Percentiles rank a stretch among this genome's conserved stretches.
These are phyloP conservation scores for Neoscytalidium dimidiatum DNA, from an alignment of 2,329 filamentous ascomycete genomes.

Conservation along the genomic window DNA sequence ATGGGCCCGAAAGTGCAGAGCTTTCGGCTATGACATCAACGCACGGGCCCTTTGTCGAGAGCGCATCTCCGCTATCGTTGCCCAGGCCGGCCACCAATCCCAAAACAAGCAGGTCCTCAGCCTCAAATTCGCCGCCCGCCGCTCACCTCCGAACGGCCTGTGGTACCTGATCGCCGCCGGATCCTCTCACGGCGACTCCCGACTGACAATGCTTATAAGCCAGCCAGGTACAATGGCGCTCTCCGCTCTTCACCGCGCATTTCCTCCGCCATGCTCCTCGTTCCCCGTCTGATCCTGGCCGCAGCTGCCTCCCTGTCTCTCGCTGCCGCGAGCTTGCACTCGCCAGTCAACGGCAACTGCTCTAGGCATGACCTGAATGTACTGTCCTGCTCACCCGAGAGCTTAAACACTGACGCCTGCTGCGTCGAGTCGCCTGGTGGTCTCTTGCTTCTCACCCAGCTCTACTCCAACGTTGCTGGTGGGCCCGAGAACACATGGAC, in stretches of 20 bases:
- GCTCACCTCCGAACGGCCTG: constrained; percentile 1
- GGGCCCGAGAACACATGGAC: constrained; percentile 69
- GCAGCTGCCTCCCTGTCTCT: constrained; percentile 15
- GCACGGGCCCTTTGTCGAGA: no score
- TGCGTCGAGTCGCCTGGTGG: constrained; percentile 18
- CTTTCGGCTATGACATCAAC: constrained; percentile 10
- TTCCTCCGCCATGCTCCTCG: neutral
- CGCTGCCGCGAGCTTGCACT: constrained; percentile 12
- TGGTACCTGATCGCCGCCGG: constrained; percentile 8
- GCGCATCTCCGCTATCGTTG: neutral
- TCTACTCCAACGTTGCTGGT: constrained; percentile 6
- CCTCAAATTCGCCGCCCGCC: neutral
- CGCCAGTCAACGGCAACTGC: constrained; percentile 10
- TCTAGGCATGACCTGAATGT: constrained; percentile 9
- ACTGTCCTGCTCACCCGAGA: constrained; percentile 17
- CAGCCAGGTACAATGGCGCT: constrained; percentile 18
- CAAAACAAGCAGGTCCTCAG: constrained; percentile 12
- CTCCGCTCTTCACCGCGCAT: constrained; percentile 1
- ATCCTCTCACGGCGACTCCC: neutral
- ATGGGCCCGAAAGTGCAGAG: constrained; percentile 1
- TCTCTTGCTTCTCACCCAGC: constrained; percentile 15
- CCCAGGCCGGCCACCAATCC: neutral
- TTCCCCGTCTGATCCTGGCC: constrained; percentile 15
- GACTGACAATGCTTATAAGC: constrained; percentile 14
- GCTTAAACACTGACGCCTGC: constrained; percentile 12